Evolutionary conservation across 1,284 basidiomycete genomes (phyloP), one percentile per base, ranked within the genome.

Genomic region (Irpex lacteus): DNA sequence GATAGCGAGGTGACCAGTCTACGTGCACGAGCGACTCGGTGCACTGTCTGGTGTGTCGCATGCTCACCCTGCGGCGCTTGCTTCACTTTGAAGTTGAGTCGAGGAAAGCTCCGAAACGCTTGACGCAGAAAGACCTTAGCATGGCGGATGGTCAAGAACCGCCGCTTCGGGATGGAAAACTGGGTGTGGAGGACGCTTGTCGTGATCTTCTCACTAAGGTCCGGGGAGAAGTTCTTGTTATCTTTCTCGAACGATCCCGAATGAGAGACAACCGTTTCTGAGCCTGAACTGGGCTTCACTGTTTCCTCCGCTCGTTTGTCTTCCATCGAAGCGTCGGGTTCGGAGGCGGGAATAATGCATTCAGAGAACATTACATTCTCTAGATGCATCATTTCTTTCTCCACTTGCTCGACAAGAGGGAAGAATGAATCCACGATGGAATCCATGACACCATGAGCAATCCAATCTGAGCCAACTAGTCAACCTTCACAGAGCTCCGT

Each of bases 391-490:
- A 95, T 89, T 72, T 98, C 95, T 59, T 83, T 83, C 72, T 95
- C 95, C 54, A 98, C 90, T 64, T 90, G 90, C 61, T 90, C 85
- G 58, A 97, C 81, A 63, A 95, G 82, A 1, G 96, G 96, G 75
- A 96, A 95, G 78, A 98, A 98, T 1, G 94, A 89, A 74, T 98
- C 96, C 37, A 98, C 95, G 60, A 98, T 89, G 1, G 95, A 97
- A 73, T 98, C 96, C 72, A 98, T 82, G 60, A 98, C 83, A 15
- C 91, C 94, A 75, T 98, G 95, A 0, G 95, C 94, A 68, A 98
- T 95, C 95, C 95, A 98, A 74, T 97, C 95, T 93, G 11, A 59
- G 58, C 57, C 58, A 54, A 26, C 52, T 59, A 26, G 50, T 59
- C 44, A 60, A 37, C 21, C 21, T 59, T 5, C 47, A 47, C 63